Percentiles rank a stretch among this genome's conserved stretches.
Evolutionary conservation across 257 asterid species (phyloP).

Genomic region (Solanum bulbocastanum): DNA sequence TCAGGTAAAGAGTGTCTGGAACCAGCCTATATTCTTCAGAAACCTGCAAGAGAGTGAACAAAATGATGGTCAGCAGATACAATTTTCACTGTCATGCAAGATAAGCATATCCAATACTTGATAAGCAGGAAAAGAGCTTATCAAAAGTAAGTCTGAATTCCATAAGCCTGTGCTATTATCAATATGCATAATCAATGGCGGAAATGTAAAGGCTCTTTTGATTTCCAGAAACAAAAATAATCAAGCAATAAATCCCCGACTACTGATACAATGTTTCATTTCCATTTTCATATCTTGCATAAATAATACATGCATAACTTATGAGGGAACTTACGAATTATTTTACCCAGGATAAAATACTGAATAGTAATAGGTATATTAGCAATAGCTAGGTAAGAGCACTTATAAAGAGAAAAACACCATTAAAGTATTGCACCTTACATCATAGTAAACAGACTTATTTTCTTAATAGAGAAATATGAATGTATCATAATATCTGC

Average conservation of each 20-base stretch:
- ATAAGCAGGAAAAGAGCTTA: not conserved
- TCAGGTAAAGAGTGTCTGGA: constrained; percentile 94
- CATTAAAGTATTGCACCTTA: not conserved
- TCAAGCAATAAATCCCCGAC: not conserved
- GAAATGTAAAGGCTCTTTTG: not conserved
- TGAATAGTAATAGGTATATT: not conserved
- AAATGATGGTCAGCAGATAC: not conserved
- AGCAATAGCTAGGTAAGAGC: not conserved
- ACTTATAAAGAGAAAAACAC: not conserved
- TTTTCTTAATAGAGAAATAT: not conserved
- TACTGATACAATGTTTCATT: not conserved
- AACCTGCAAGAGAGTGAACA: constrained; percentile 53
- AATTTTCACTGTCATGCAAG: not conserved
- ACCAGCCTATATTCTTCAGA: constrained; percentile 88
- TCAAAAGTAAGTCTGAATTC: not conserved
- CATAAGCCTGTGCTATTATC: not conserved
- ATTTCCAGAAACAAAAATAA: not conserved
- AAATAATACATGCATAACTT: not conserved
- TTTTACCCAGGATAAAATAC: not conserved
- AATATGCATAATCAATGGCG: not conserved
- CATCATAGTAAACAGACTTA: not conserved
- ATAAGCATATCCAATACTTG: not conserved
- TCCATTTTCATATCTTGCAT: not conserved
- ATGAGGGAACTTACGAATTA: not conserved
- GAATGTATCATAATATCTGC: not conserved